phyloP scores from a whole-genome alignment of 192 early-diverging fungal species.

The Coemansia sp. region DNA sequence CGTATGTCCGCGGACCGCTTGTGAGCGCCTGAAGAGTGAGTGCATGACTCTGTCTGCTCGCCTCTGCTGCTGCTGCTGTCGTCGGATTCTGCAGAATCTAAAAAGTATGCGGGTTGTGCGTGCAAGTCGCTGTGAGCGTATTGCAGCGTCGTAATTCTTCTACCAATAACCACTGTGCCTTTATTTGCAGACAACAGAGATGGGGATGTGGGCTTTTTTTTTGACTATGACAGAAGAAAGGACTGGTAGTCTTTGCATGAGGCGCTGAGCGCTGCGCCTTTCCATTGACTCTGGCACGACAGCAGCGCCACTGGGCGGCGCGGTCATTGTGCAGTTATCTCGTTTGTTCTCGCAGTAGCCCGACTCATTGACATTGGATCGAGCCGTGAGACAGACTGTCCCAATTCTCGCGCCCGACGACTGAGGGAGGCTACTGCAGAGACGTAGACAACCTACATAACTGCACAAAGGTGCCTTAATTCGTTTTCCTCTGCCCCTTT shows the following conservation, averaged over 20 bases:
- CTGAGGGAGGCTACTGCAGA: conserved; percentile 3
- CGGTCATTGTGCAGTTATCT: not conserved
- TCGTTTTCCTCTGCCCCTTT: conserved; percentile 4
- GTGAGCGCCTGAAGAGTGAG: conserved; percentile 38
- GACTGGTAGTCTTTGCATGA: not conserved
- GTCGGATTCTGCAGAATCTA: not conserved
- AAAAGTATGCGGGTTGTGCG: not conserved
- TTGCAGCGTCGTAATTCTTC: not conserved
- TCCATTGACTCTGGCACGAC: not conserved
- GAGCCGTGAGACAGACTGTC: no score
- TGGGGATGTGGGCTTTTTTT: not conserved
- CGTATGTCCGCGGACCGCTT: conserved; percentile 26
- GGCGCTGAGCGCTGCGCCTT: not conserved
- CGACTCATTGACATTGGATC: not conserved
- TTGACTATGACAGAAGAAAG: not conserved
- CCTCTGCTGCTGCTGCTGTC: not conserved
- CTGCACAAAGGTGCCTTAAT: conserved; percentile 8
- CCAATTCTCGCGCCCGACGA: no score
- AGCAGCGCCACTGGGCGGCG: not conserved
- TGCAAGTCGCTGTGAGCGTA: not conserved
- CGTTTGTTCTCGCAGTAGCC: not conserved
- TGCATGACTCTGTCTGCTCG: conserved; percentile 17
- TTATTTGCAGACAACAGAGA: not conserved
- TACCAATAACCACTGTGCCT: not conserved
- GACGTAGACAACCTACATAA: conserved; percentile 13